Evolutionary conservation across 2,329 filamentous ascomycete species (phyloP), one percentile per base, ranked within the genome.

Genomic region (Fonsecaea pugnacius): DNA sequence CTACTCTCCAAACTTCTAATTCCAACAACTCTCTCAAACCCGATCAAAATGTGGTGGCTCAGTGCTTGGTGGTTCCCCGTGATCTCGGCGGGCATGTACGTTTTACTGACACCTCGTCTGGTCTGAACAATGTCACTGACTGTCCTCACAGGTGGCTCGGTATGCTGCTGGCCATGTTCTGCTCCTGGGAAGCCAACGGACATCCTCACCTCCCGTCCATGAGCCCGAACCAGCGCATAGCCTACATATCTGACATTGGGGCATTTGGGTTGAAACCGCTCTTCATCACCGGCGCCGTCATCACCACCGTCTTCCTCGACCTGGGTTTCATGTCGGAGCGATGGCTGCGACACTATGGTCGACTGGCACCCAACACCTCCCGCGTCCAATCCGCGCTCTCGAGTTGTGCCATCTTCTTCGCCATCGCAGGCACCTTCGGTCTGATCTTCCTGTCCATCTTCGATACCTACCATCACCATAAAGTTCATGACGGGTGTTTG

Each of bases 361-460:
- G 91, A 14, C 83, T 98, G 32, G 86, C 89, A 2, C 89, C 86
- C 67, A 96, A 97, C 78, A 86, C 70, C 14, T 93, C 68, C 9
- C 36, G 30, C 4, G 62, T 67, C 8, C 70, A 71, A 46, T 66
- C 67, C 36, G 30, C 63, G 10, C 66, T 70, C 32, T 69, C 70
- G 54, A 50, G 87, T 33, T 87, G 88, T 12, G 36, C 62, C 56
- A 69, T 71, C 59, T 48, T 72, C 50, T 71, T 67, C 66, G 90
- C 92, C 10, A 74, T 94, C 50, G 78, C 88, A 27, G 95, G 95
- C 58, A 92, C 91, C 0, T 82, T 83, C 0, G 94, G 94, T 3
- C 78, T 99, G 51, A 92, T 96, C 68, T 82, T 93, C 5, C 83
- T 99, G 46, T 88, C 89, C 68, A 88, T 96, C 70, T 97, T 96